These are phyloP conservation scores for Tuber magnatum DNA, from an alignment of 495 filamentous ascomycete species.

Conservation along the genomic window DNA sequence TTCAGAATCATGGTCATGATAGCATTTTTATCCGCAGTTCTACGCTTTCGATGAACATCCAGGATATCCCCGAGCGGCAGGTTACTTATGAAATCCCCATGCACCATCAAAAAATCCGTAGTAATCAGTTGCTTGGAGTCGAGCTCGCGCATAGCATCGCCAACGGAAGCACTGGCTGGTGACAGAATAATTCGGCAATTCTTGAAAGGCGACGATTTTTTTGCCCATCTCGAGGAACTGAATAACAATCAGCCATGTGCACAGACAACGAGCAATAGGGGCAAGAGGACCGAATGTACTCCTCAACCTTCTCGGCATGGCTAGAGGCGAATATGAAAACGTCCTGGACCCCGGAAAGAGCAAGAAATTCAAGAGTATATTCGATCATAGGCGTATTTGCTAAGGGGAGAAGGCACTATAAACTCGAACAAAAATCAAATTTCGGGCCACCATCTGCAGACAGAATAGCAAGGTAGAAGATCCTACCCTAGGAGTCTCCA, in stretches of 20 bases:
- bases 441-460: slow-evolving; percentile 3
- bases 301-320: slow-evolving; percentile 82
- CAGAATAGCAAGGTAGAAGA: not conserved
- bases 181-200: slow-evolving; percentile 79
- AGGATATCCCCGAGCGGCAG: slow-evolving; percentile 73
- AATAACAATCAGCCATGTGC: not conserved
- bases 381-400: slow-evolving; percentile 93
- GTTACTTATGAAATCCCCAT: slow-evolving; percentile 92
- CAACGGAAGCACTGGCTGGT: slow-evolving; percentile 69
- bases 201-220: slow-evolving; percentile 70
- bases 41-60: slow-evolving; percentile 67
- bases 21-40: slow-evolving; percentile 79
- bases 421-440: slow-evolving; percentile 10
- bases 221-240: slow-evolving; percentile 63
- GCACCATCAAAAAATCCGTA: slow-evolving; percentile 84
- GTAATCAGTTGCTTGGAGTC: slow-evolving; percentile 79
- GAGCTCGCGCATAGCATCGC: slow-evolving; percentile 90
- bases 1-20: slow-evolving; percentile 97
- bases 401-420: slow-evolving; percentile 82
- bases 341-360: slow-evolving; percentile 84
- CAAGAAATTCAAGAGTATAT: slow-evolving; percentile 94
- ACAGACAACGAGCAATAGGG: not conserved
- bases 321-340: slow-evolving; percentile 86
- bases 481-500: slow-evolving; percentile 79
- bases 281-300: slow-evolving; percentile 55